Base-by-base conservation (phyloP, 2,329 filamentous ascomycete species). In the Cercospora sp. region DNA sequence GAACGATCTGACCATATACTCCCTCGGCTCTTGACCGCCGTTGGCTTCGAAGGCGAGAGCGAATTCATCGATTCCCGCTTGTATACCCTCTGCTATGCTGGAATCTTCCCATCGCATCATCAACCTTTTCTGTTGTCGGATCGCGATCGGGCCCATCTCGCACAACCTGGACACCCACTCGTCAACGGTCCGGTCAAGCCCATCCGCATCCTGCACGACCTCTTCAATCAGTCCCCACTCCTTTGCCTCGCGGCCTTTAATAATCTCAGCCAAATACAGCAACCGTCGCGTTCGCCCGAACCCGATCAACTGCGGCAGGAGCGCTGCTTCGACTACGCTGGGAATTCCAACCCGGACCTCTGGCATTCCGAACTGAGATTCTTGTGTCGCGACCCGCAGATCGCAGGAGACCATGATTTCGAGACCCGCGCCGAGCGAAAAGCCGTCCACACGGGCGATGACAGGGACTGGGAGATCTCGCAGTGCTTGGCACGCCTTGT, bases 331-430 rank as follows among this genome's bases (percentile, higher is more conserved):
- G 20, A 81, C 77, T 1, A 81, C 79, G 36, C 76, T 78, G 2
- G 80, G 79, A 3, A 81, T 77, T 0, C 79, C 80, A 13, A 81
- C 72, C 33, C 69, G 72, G 12, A 80, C 78, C 69, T 81, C 79
- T 1, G 80, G 79, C 80, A 81, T 81, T 1, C 76, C 79, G 68
- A 81, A 79, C 3, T 73, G 69, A 8, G 76, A 77, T 20, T 68
- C 66, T 51, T 65, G 62, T 10, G 75, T 79, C 1, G 78, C 79
- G 31, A 81, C 72, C 18, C 79, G 73, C 45, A 81, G 67, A 69
- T 81, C 80, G 60, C 80, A 80, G 8, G 77, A 72, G 3, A 77
- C 78, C 28, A 74, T 73, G 30, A 81, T 70, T 58, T 80, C 77
- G 28, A 81, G 69, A 1, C 80, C 79, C 2, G 78, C 79, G 1